These are phyloP conservation scores for Pseudoneurospora amorphoporcata DNA, from an alignment of 495 filamentous ascomycete species.

Conservation along the genomic window DNA sequence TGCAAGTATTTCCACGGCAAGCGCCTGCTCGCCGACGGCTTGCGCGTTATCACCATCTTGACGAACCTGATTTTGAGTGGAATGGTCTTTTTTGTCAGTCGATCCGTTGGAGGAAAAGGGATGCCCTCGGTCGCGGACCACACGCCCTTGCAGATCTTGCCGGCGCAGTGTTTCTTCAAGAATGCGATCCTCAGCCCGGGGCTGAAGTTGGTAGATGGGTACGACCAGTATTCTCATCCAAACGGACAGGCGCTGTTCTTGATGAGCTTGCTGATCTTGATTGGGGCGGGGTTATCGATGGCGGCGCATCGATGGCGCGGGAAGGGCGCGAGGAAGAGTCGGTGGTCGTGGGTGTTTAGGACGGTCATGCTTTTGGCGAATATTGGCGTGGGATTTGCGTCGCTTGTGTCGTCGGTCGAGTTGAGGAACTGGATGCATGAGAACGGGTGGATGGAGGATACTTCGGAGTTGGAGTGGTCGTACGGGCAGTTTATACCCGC, in stretches of 20 bases:
- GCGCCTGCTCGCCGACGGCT: background rate
- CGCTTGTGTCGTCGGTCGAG: background rate
- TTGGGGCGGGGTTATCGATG: background rate
- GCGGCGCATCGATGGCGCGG: background rate
- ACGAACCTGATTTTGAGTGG: background rate
- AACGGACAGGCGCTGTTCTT: background rate
- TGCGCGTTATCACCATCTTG: background rate
- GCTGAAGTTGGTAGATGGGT: background rate
- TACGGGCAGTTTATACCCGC: background rate
- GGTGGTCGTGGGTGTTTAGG: background rate
- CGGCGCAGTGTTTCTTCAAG: background rate
- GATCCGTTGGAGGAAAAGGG: background rate
- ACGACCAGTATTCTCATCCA: background rate
- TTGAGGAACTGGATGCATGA: background rate
- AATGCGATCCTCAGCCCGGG: background rate
- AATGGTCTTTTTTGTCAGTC: background rate
- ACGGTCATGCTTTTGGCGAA: background rate
- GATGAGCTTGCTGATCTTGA: background rate
- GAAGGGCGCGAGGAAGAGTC: background rate
- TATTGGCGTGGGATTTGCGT: background rate
- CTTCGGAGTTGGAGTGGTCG: background rate
- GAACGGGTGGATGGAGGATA: background rate
- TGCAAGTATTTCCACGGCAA: constrained; percentile 1
- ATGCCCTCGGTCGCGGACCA: background rate
- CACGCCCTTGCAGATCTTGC: background rate